phyloP scores from a whole-genome alignment of 345 rosid species.

The Eucalyptus cloeziana region DNA sequence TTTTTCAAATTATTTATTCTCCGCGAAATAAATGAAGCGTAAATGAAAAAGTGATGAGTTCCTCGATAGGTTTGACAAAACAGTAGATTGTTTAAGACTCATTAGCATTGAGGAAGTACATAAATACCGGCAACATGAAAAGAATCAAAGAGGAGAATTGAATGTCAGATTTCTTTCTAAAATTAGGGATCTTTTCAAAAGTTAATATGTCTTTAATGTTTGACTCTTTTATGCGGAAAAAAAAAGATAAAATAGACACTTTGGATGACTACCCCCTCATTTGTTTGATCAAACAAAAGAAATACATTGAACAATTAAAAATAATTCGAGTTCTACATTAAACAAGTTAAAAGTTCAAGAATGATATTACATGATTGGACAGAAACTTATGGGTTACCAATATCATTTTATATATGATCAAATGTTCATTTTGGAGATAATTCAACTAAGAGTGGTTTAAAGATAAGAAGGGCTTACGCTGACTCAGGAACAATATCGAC shows the following conservation, averaged over 20 bases:
- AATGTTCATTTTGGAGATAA: not conserved
- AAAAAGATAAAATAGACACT: too few species aligned
- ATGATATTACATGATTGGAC: not conserved
- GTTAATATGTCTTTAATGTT: not conserved
- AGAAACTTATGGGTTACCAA: rapidly evolving
- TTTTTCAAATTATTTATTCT: too few species aligned
- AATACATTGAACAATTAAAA: too few species aligned
- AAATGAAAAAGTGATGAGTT: too few species aligned
- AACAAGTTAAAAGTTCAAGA: too few species aligned
- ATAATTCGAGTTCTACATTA: too few species aligned
- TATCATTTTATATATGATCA: not conserved
- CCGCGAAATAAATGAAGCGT: rapidly evolving
- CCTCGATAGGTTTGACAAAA: not conserved
- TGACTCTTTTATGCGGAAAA: not conserved
- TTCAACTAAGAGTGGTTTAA: not conserved
- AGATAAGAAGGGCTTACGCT: not conserved
- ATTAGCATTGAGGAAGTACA: not conserved
- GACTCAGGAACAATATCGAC: not conserved
- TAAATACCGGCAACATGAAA: not conserved
- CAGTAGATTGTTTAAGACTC: not conserved
- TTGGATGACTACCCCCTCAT: not conserved
- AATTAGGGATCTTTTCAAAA: too few species aligned
- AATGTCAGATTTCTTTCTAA: not conserved
- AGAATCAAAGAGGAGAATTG: not conserved
- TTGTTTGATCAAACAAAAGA: not conserved